Percentiles rank a stretch among this genome's conserved stretches.
Evolutionary conservation across 208 protist genomes (phyloP).

Genomic region (Crithidia sp.): DNA sequence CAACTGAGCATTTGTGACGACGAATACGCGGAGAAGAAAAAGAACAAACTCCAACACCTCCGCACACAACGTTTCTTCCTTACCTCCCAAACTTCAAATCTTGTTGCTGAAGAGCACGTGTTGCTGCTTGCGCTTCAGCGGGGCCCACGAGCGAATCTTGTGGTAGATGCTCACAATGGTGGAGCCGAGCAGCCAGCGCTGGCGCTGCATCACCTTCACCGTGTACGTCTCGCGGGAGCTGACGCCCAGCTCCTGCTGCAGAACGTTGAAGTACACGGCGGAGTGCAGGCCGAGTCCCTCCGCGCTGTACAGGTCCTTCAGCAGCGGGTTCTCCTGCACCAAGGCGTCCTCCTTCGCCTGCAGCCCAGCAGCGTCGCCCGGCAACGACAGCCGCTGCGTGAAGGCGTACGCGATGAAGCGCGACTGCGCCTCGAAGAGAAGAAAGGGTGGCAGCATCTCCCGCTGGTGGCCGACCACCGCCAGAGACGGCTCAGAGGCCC

Average conservation of each 20-base stretch:
- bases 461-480: conserved; percentile 83
- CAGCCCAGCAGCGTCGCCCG: conserved; percentile 34
- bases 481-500: conserved; percentile 55
- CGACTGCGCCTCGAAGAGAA: conserved; percentile 88
- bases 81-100: conserved; percentile 38
- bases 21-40: too few relatives aligned
- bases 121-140: conserved; percentile 88
- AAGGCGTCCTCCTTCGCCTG: conserved; percentile 44
- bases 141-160: conserved; percentile 77
- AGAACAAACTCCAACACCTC: too few relatives aligned
- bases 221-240: conserved; percentile 84
- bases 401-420: conserved; percentile 85
- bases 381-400: conserved; percentile 62
- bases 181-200: conserved; percentile 69
- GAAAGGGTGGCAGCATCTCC: conserved; percentile 79
- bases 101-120: conserved; percentile 91
- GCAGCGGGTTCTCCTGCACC: conserved; percentile 35
- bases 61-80: too few relatives aligned
- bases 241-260: conserved; percentile 78
- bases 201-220: conserved; percentile 56
- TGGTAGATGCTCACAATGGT: conserved; percentile 73
- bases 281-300: conserved; percentile 75
- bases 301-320: conserved; percentile 45
- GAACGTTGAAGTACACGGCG: conserved; percentile 84
- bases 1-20: too few relatives aligned